These are phyloP conservation scores for Chlorella sp. DNA, from an alignment of 139 green algal species.

Conservation along the genomic window DNA sequence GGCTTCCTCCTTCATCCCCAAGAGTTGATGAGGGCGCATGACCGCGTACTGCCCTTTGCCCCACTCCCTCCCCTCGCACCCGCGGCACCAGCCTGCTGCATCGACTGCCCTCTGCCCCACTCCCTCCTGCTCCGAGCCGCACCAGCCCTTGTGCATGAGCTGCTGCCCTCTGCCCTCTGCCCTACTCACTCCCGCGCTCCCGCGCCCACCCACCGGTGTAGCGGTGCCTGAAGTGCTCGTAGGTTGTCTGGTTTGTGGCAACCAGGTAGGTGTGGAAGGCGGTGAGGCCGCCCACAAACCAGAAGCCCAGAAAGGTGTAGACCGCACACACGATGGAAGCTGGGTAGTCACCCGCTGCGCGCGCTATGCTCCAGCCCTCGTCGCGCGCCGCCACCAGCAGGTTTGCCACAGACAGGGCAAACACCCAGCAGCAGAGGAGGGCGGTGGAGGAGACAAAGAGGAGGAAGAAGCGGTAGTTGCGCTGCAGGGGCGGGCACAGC, in stretches of 20 bases:
- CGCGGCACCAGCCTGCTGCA: neutral
- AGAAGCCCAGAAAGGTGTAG: constrained; percentile 86
- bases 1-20: no score
- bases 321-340: constrained; percentile 68
- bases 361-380: constrained; percentile 27
- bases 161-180: neutral
- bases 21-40: no score
- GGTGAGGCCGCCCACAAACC: constrained; percentile 91
- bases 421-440: constrained; percentile 84
- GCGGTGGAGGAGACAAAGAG: constrained; percentile 91
- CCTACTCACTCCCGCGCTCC: no score
- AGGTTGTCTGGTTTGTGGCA: constrained; percentile 95
- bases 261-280: constrained; percentile 95
- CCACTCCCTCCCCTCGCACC: neutral
- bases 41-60: no score
- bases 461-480: constrained; percentile 99
- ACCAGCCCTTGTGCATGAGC: no score
- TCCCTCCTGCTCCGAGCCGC: neutral
- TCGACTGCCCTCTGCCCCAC: neutral
- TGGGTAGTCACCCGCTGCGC: constrained; percentile 58
- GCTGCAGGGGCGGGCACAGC: constrained; percentile 59
- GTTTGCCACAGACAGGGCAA: constrained; percentile 71
- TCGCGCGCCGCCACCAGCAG: constrained; percentile 48
- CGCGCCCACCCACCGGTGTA: neutral
- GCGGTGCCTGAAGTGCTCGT: constrained; percentile 94